phyloP scores from a whole-genome alignment of 148 eudicot genomes.

The Cornus florida region DNA sequence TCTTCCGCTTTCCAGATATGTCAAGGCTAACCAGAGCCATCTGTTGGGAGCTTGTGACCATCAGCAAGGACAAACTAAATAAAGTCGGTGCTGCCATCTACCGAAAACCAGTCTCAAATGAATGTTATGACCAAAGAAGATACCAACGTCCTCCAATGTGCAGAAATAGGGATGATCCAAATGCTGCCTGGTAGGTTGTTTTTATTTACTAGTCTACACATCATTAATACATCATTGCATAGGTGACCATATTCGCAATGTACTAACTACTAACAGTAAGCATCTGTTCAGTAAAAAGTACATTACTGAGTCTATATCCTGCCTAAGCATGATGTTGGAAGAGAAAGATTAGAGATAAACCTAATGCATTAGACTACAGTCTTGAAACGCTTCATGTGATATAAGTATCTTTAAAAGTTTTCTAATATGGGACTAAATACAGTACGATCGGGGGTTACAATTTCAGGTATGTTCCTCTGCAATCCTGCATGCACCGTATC shows the following conservation, averaged over 20 bases:
- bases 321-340: too few relatives aligned
- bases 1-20: constrained; percentile 52
- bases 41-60: constrained; percentile 86
- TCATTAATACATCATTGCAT: background rate
- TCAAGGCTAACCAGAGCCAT: constrained; percentile 62
- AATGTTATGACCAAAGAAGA: constrained; percentile 71
- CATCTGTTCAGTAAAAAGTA: too few relatives aligned
- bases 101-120: constrained; percentile 66
- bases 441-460: background rate
- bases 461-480: constrained; percentile 73
- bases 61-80: constrained; percentile 59
- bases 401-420: background rate
- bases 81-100: constrained; percentile 65
- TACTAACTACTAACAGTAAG: too few relatives aligned
- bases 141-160: constrained; percentile 68
- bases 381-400: background rate
- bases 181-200: constrained; percentile 77
- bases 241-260: too few relatives aligned
- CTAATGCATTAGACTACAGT: background rate
- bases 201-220: background rate
- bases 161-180: constrained; percentile 69
- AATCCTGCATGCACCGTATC: constrained; percentile 70
- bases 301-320: too few relatives aligned
- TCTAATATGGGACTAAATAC: background rate
- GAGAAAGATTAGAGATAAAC: background rate